Evolutionary conservation across 306 rosid genomes (phyloP), one percentile per base, ranked within the genome.

Genomic region (Albizia julibrissin): DNA sequence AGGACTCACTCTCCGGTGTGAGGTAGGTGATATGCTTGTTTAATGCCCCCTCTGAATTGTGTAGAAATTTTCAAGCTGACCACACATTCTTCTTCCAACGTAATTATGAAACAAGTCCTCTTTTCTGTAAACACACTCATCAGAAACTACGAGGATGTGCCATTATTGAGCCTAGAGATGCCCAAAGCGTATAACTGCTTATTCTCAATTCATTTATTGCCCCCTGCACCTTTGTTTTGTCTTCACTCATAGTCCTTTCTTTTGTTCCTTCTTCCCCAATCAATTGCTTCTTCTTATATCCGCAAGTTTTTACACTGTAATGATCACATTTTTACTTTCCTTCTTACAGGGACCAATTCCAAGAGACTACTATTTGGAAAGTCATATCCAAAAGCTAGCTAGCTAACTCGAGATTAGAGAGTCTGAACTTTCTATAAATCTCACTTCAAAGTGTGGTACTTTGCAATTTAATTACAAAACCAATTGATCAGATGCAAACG

Each of bases 101-200:
- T 61, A 40, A 64, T 81, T 52, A 84, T 50, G 79, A 81, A 16
- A 11, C 85, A 50, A 72, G 88, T 86, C 82, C 87, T 86, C 50
- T 79, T 91, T 86, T 77, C 94, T 84, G 83, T 10, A 91, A 83
- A 83, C 83, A 89, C 72, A 70, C 79, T 79, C 78, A 85, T 85
- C 84, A 83, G 83, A 85, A 61, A 73, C 79, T 75, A 78, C 49
- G 64, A 84, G 74, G 76, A 47, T 67, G 27, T 78, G 79, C n/a
- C 87, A 88, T 87, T 79, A 84, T 87, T 86, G 82, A 80, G 75
- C 52, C 62, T 85, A 8, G 72, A 74, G 77, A 75, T 82, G 83
- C 81, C 84, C 80, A 76, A 76, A 85, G 59, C 22, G 84, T 72
- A 64, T 70, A 77, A 74, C 31, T 76, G 5, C 49, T 87, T 86